Base-by-base conservation (phyloP, 2,329 filamentous ascomycete species). In the Talaromyces funiculosus region DNA sequence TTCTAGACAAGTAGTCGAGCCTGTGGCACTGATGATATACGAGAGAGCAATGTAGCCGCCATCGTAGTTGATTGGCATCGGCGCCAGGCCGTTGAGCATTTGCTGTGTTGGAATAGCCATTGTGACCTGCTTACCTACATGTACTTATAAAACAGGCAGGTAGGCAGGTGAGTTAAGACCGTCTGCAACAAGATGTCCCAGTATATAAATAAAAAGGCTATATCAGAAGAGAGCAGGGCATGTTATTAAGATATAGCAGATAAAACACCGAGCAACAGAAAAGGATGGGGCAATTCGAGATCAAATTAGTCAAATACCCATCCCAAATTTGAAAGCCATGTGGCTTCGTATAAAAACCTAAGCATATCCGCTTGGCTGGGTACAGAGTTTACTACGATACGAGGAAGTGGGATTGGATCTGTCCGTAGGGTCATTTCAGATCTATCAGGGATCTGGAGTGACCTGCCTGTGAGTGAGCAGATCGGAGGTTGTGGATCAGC, bases 1-100 rank as follows among this genome's bases (percentile, higher is more conserved):
- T 73, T 96, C 92, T 33, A 96, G 80, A 0, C 91, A 92, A 3
- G 90, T 90, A 55, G 85, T 82, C 53, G 90, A 87, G 63, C 92
- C 92, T 64, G 90, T 78, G 64, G 89, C 85, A 69, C 90, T 94
- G 65, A 87, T 80, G 45, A 88, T 75, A 67, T 84, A 88, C 1
- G 86, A 88, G 9, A 90, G 80, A 24, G 87, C 81, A 12, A 93
- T 82, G 67, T 90, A 88, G 40, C 85, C 84, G 3, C 43, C 59
- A 29, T 53, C 43, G 35, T 61, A 61, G 10, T 20, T 43, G n/a
- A 57, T 31, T 12, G 59, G 38, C 45, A 61, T 61, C 16, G 59
- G 53, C 54, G 53, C 59, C 37, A 26, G 35, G 53, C 54, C 59
- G 37, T 57, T 38, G 7, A 57, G 35, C 59, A 61, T 57, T 37